phyloP scores from a whole-genome alignment of 2,329 filamentous ascomycete genomes.

The Samsoniella hepiali region DNA sequence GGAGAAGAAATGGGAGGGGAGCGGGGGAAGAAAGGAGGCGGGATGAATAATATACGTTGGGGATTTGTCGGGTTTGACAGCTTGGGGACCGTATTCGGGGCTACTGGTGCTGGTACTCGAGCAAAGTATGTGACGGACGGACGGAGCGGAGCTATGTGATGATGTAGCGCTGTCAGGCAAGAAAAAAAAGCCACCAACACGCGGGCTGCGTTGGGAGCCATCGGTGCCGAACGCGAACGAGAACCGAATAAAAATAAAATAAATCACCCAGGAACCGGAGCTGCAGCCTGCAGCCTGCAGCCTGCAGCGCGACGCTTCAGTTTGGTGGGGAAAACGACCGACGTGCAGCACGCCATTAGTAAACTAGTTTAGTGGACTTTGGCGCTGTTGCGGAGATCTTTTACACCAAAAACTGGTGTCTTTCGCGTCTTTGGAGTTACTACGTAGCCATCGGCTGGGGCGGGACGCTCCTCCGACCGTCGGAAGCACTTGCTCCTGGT shows the following conservation, averaged over 20 bases:
- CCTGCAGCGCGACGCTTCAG: not conserved
- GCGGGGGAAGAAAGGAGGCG: not conserved
- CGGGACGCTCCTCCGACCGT: not conserved
- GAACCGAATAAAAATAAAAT: not conserved
- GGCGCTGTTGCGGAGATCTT: too few relatives aligned
- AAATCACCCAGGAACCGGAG: too few relatives aligned
- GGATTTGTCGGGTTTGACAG: conserved; percentile 1
- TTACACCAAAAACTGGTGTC: too few relatives aligned
- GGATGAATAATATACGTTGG: conserved; percentile 9
- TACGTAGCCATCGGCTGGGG: not conserved
- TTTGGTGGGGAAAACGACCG: not conserved
- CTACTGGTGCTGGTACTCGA: too few relatives aligned
- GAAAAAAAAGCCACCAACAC: too few relatives aligned
- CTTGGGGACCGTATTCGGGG: conserved; percentile 7
- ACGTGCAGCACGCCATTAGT: not conserved
- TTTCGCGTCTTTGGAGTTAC: not conserved
- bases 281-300: too few relatives aligned
- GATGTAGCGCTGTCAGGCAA: too few relatives aligned
- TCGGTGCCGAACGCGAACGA: not conserved
- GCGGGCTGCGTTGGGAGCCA: not conserved
- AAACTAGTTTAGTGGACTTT: not conserved
- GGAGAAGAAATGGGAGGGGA: not conserved
- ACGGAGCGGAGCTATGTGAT: too few relatives aligned
- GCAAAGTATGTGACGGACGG: too few relatives aligned
- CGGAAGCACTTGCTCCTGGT: not conserved